These are phyloP conservation scores for Wickerhamomyces chaumierensis DNA, from an alignment of 805 yeast species.

Conservation along the genomic window DNA sequence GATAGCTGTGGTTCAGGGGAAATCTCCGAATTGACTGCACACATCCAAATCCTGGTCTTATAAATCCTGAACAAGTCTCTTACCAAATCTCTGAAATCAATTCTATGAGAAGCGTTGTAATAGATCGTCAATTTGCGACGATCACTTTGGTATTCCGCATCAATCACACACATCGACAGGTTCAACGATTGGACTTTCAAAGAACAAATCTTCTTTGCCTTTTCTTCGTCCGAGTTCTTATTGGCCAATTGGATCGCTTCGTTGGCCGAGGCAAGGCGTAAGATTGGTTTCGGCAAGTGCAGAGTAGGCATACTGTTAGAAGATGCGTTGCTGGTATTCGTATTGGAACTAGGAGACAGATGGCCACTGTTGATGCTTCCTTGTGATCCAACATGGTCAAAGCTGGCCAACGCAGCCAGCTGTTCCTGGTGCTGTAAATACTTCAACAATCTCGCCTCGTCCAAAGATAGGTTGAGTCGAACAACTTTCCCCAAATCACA, in stretches of 20 bases:
- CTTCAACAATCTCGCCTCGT: slow-evolving; percentile 61
- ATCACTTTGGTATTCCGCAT: slow-evolving; percentile 77
- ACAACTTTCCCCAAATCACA: slow-evolving; percentile 70
- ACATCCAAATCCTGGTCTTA: slow-evolving; percentile 77
- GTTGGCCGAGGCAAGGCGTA: slow-evolving; percentile 65
- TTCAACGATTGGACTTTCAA: slow-evolving; percentile 14
- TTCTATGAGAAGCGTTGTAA: slow-evolving; percentile 53
- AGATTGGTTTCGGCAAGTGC: slow-evolving; percentile 59
- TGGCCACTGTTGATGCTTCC: not conserved
- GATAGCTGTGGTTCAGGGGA: too few relatives aligned
- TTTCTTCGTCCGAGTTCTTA: slow-evolving; percentile 62
- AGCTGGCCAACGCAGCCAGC: slow-evolving; percentile 33
- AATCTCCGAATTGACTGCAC: slow-evolving; percentile 39
- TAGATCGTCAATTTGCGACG: slow-evolving; percentile 67
- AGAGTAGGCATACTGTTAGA: slow-evolving; percentile 13
- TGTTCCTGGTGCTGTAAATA: slow-evolving; percentile 68
- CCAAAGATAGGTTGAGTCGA: slow-evolving; percentile 50
- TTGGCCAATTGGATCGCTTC: slow-evolving; percentile 52
- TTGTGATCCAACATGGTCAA: slow-evolving; percentile 8
- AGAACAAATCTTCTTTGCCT: slow-evolving; percentile 31
- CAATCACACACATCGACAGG: slow-evolving; percentile 42
- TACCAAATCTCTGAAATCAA: slow-evolving; percentile 66
- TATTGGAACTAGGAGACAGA: not conserved
- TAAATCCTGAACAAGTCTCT: slow-evolving; percentile 64
- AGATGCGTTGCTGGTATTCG: too few relatives aligned